phyloP scores from a whole-genome alignment of 768 basidiomycete genomes.

The Tylopilus subfusipes region DNA sequence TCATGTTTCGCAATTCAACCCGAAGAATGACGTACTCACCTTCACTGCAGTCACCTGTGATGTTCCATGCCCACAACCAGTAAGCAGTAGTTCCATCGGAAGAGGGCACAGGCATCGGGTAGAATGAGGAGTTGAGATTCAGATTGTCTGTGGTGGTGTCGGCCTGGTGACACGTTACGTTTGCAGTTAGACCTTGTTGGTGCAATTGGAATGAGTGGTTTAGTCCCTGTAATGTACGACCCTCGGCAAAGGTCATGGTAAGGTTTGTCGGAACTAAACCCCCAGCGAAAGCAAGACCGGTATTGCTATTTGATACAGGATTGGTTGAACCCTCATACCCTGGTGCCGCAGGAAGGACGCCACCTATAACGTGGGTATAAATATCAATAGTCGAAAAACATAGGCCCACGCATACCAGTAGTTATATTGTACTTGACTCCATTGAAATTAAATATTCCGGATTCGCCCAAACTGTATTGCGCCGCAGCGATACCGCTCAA shows the following conservation, averaged over 20 bases:
- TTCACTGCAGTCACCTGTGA: not conserved
- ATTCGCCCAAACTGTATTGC: not conserved
- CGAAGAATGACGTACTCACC: not conserved
- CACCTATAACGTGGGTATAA: not conserved
- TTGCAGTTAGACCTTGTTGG: conserved; percentile 20
- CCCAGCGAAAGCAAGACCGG: not conserved
- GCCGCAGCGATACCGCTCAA: conserved; percentile 18
- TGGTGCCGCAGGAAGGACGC: conserved; percentile 4
- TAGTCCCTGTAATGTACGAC: not conserved
- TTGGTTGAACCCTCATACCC: not conserved
- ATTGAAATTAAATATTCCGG: conserved; percentile 15
- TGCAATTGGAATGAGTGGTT: not conserved
- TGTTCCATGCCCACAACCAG: conserved; percentile 8
- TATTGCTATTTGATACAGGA: not conserved
- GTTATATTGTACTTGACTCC: conserved; percentile 16
- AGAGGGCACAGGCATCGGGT: not conserved
- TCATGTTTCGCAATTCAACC: not conserved
- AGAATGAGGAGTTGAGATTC: not conserved
- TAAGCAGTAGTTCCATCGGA: not conserved
- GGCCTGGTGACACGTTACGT: not conserved
- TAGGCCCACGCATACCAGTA: not conserved
- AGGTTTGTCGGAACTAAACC: conserved; percentile 3
- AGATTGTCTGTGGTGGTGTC: not conserved
- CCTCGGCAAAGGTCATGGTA: not conserved
- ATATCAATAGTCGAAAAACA: not conserved